These are phyloP conservation scores for Globisporangium cylindrosporum DNA, from an alignment of 352 stramenopile genomes.

Conservation along the genomic window DNA sequence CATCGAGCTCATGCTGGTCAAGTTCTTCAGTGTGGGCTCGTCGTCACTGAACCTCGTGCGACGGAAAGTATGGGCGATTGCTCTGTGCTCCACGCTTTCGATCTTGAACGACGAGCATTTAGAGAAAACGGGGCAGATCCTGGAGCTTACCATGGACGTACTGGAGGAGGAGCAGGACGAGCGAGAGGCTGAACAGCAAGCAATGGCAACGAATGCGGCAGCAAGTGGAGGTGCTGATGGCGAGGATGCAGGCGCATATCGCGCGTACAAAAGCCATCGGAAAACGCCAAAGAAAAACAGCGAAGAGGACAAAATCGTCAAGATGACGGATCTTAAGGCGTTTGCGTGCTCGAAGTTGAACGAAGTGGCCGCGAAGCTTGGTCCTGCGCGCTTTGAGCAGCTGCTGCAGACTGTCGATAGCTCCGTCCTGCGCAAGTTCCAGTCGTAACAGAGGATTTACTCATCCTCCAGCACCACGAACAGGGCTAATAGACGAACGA, in stretches of 20 bases:
- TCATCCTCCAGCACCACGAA: neutral
- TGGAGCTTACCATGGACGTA: conserved; percentile 67
- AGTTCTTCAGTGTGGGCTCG: conserved; percentile 71
- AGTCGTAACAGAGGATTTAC: conserved; percentile 15
- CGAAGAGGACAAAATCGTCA: conserved; percentile 38
- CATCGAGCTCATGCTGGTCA: conserved; percentile 58
- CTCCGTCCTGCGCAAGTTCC: conserved; percentile 54
- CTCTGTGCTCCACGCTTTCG: conserved; percentile 42
- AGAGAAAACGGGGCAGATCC: conserved; percentile 58
- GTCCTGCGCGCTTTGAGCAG: conserved; percentile 38
- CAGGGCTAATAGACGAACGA: neutral
- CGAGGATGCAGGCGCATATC: conserved; percentile 36
- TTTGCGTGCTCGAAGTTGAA: conserved; percentile 40
- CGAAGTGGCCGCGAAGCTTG: conserved; percentile 40
- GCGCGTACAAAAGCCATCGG: conserved; percentile 44
- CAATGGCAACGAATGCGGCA: neutral
- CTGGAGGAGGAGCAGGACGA: conserved; percentile 63
- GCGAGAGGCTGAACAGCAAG: conserved; percentile 15
- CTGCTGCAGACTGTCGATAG: conserved; percentile 57
- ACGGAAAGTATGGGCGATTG: conserved; percentile 71
- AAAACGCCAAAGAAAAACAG: conserved; percentile 23
- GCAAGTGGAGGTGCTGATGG: neutral
- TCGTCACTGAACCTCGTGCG: conserved; percentile 52
- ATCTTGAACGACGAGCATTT: conserved; percentile 38
- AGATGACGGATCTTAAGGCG: conserved; percentile 40